These are phyloP conservation scores for Lepidium didymum DNA, from an alignment of 345 rosid species.

Conservation along the genomic window DNA sequence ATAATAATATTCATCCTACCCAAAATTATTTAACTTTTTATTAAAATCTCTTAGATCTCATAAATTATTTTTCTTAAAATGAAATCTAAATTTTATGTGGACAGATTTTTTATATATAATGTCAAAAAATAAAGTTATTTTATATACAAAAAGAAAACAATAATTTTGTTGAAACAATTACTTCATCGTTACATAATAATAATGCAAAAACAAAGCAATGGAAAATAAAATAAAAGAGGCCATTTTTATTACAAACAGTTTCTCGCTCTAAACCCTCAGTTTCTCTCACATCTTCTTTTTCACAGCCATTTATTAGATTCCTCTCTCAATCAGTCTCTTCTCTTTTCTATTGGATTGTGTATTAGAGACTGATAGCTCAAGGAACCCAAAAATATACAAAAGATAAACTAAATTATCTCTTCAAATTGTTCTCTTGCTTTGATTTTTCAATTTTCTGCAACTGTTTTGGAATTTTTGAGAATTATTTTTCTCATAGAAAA, in stretches of 20 bases:
- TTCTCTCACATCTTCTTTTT: conserved; percentile 23
- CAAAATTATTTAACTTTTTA: neutral
- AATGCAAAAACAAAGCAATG: conserved; percentile 7
- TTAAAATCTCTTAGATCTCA: neutral
- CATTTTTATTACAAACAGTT: conserved; percentile 19
- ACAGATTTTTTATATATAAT: too few species aligned
- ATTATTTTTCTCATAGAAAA: neutral
- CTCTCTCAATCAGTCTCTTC: conserved; percentile 32
- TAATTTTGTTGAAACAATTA: neutral
- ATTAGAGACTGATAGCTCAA: conserved; percentile 40
- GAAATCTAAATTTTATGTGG: too few species aligned
- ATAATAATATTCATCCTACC: conserved; percentile 33
- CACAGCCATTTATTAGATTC: conserved; percentile 68
- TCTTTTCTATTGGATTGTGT: conserved; percentile 51
- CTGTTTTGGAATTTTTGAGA: neutral
- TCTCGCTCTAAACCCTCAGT: conserved; percentile 31
- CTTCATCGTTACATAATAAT: conserved; percentile 8
- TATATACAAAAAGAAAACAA: neutral
- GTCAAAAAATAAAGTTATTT: neutral
- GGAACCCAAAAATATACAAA: conserved; percentile 17
- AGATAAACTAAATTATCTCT: neutral
- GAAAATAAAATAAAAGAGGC: neutral
- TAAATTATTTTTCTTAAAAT: neutral
- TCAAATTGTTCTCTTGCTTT: conserved; percentile 15
- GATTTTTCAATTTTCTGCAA: conserved; percentile 11